Evolutionary conservation across 805 yeast genomes (phyloP).

Genomic region (Wickerhamomyces pijperi): DNA sequence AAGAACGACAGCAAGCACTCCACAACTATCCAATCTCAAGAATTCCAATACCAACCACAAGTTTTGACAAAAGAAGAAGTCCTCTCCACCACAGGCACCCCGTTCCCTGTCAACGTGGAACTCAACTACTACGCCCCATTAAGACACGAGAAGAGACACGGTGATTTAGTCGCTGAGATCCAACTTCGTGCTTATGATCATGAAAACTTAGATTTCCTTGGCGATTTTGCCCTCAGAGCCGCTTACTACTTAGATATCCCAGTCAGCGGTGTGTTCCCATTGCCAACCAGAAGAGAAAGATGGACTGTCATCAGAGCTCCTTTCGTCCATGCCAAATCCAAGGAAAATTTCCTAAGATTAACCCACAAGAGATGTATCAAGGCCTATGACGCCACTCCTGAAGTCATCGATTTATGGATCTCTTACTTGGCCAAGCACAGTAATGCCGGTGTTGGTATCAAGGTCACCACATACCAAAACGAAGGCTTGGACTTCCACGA

Average conservation of each 20-base stretch:
- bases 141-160: slow-evolving; percentile 52
- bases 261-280: slow-evolving; percentile 58
- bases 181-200: slow-evolving; percentile 63
- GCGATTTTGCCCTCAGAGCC: slow-evolving; percentile 81
- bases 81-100: slow-evolving; percentile 29
- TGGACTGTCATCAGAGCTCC: slow-evolving; percentile 94
- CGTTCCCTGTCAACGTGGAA: slow-evolving; percentile 78
- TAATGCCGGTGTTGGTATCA: slow-evolving; percentile 73
- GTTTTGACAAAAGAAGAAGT: slow-evolving; percentile 23
- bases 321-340: slow-evolving; percentile 86
- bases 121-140: slow-evolving; percentile 75
- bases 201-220: slow-evolving; percentile 59
- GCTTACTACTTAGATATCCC: slow-evolving; percentile 90
- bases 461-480: slow-evolving; percentile 50
- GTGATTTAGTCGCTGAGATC: slow-evolving; percentile 69
- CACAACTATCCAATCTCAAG: slow-evolving; percentile 2
- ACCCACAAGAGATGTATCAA: slow-evolving; percentile 67
- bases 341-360: slow-evolving; percentile 85
- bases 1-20: slow-evolving; percentile 3
- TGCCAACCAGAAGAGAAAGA: slow-evolving; percentile 64
- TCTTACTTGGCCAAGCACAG: slow-evolving; percentile 69
- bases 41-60: slow-evolving; percentile 26
- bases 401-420: slow-evolving; percentile 72
- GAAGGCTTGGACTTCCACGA: slow-evolving; percentile 37
- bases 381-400: slow-evolving; percentile 80